Evolutionary conservation across 78 protist species (phyloP).

Genomic region (Dictyostelium firmibasis): DNA sequence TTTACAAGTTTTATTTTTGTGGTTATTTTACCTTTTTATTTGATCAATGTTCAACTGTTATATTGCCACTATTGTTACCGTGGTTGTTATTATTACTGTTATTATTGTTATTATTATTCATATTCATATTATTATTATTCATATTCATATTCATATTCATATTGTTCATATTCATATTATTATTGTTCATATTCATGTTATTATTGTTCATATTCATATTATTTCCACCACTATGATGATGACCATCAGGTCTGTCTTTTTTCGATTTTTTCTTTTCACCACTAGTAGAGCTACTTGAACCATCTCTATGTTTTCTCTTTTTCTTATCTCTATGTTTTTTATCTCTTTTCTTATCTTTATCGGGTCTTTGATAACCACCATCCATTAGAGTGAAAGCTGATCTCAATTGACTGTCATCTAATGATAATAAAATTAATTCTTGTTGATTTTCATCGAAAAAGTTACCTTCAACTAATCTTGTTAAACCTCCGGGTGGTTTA

Average conservation of each 20-base stretch:
- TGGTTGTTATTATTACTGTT: not conserved
- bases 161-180: not conserved
- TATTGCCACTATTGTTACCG: not conserved
- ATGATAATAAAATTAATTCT: slow-evolving; percentile 42
- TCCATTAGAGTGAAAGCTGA: slow-evolving; percentile 53
- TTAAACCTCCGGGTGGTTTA: not conserved
- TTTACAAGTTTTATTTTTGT: not conserved
- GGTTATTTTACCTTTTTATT: not conserved
- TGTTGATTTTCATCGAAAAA: slow-evolving; percentile 27
- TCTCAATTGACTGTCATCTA: slow-evolving; percentile 33
- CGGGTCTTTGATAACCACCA: slow-evolving; percentile 60
- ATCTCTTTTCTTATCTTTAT: slow-evolving; percentile 10
- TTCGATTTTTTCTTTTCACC: not conserved
- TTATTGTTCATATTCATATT: not conserved
- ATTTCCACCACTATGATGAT: not conserved
- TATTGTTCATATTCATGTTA: not conserved
- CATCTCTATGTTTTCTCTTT: slow-evolving; percentile 30
- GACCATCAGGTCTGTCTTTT: not conserved
- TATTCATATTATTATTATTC: not conserved
- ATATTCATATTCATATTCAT: not conserved
- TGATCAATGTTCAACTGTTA: not conserved
- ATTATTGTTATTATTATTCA: not conserved
- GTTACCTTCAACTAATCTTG: slow-evolving; percentile 39
- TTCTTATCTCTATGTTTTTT: not conserved
- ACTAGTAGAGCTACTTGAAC: not conserved